Conservation (phyloP, 352 stramenopile genomes). For the Globisporangium cylindrosporum region DNA sequence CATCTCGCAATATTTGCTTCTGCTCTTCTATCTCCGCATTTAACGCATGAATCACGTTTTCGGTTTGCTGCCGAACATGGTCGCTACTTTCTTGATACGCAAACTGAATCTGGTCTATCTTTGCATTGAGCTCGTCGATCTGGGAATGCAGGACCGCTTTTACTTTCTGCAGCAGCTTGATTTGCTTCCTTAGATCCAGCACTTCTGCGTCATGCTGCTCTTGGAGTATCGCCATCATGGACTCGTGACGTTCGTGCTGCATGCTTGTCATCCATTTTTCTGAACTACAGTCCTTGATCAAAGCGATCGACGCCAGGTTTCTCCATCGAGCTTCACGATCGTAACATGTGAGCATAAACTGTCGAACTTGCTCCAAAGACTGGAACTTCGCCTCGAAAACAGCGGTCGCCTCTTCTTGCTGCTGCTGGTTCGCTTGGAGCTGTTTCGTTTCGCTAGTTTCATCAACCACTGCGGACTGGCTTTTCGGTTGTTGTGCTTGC, state of each 20-base stretch:
- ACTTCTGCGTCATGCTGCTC: constrained; percentile 46
- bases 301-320: constrained; percentile 31
- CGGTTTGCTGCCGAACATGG: constrained; percentile 40
- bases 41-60: constrained; percentile 40
- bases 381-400: constrained; percentile 54
- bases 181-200: constrained; percentile 33
- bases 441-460: constrained; percentile 1
- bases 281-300: constrained; percentile 58
- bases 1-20: constrained; percentile 25
- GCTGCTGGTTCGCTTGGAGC: constrained; percentile 15
- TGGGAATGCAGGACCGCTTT: constrained; percentile 38
- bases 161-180: constrained; percentile 43
- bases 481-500: background rate
- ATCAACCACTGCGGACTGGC: background rate
- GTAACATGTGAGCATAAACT: constrained; percentile 65
- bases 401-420: constrained; percentile 34
- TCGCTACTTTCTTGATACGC: constrained; percentile 58
- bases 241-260: constrained; percentile 54
- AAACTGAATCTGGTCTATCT: constrained; percentile 30
- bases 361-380: constrained; percentile 41
- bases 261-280: constrained; percentile 69
- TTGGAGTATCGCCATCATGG: constrained; percentile 40
- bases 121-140: constrained; percentile 30
- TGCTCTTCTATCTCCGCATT: constrained; percentile 34
- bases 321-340: constrained; percentile 65